Base-by-base conservation (phyloP, 352 stramenopile species). In the Phytophthora ramorum region DNA sequence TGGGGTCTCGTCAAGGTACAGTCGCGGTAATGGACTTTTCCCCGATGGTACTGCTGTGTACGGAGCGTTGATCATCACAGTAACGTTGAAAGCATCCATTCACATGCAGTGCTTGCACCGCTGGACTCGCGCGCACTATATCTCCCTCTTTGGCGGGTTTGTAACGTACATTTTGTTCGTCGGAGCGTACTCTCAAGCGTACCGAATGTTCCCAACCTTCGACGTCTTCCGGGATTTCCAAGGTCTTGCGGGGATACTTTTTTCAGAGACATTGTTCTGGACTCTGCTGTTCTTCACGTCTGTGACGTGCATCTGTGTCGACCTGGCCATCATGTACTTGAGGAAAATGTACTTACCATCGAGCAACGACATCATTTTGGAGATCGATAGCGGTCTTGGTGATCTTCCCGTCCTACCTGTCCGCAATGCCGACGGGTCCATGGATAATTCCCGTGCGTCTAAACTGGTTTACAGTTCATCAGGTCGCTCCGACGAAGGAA, bases 301-400 rank as follows among this genome's bases (percentile, higher is more conserved):
- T 0, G 64, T 95, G 7, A 65, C 83, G 2, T 92, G 81, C 16
- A 66, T 96, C 13, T 76, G 66, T 16, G 71, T 86, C 4, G 85
- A 96, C 51, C 49, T 92, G 30, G 78, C 81, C 6, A 68, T 90
- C 43, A 81, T 88, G 66, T 96, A 95, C 58, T 30, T 96, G 30
- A 84, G 81, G 50, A 82, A 91, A 57, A 96, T 94, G 86, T 94
- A 95, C 28, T 61, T 96, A 45, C 86, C 88, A 4, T 89, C 85
- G 1, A 92, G 87, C 54, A 87, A 88, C 55, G 85, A 92, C 28
- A 96, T 96, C 38, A 94, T 96, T 30, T 68, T 89, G 30, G 87
- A 96, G 37, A 96, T 96, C 52, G 87, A 96, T 40, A 90, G 79
- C 16, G 81, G 85, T 0, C 37, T 96, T 0, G 80, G 78, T 0